A percentile compares a stretch with the other conserved stretches of the same genome.
These are phyloP conservation scores for Magnaporthiopsis rhizophila DNA, from an alignment of 2,329 filamentous ascomycete genomes.

Conservation along the genomic window DNA sequence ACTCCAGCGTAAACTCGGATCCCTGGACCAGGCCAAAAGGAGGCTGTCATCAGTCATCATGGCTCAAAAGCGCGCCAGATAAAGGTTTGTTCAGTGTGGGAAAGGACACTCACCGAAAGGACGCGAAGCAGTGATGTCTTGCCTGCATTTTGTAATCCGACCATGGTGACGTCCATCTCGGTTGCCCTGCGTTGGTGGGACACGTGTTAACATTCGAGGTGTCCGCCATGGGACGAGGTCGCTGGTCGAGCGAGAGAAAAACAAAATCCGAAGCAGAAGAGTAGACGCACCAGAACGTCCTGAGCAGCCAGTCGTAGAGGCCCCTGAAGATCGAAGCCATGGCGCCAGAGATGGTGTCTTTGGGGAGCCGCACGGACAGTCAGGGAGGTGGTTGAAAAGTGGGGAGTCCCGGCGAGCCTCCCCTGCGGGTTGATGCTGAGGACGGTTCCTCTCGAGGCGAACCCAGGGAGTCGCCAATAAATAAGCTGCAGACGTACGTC, in stretches of 20 bases:
- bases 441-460: neutral
- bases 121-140: conserved; percentile 94
- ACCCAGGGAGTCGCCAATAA: neutral
- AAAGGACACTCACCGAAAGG: conserved; percentile 66
- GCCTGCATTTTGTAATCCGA: conserved; percentile 94
- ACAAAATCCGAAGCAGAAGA: neutral
- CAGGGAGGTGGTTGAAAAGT: neutral
- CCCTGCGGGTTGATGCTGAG: neutral
- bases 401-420: neutral
- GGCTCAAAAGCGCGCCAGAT: neutral
- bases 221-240: too few relatives aligned
- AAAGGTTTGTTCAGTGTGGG: neutral
- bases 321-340: conserved; percentile 91
- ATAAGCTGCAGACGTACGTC: neutral
- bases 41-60: conserved; percentile 8
- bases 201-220: neutral
- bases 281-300: conserved; percentile 79
- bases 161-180: conserved; percentile 99
- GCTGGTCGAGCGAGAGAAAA: neutral
- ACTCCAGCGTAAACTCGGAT: conserved; percentile 98
- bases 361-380: neutral
- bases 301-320: conserved; percentile 97
- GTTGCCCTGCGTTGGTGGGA: conserved; percentile 61
- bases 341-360: conserved; percentile 20
- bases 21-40: conserved; percentile 53